Base-by-base conservation (phyloP, 208 protist genomes). In the Jaenimonas drosophilae region DNA sequence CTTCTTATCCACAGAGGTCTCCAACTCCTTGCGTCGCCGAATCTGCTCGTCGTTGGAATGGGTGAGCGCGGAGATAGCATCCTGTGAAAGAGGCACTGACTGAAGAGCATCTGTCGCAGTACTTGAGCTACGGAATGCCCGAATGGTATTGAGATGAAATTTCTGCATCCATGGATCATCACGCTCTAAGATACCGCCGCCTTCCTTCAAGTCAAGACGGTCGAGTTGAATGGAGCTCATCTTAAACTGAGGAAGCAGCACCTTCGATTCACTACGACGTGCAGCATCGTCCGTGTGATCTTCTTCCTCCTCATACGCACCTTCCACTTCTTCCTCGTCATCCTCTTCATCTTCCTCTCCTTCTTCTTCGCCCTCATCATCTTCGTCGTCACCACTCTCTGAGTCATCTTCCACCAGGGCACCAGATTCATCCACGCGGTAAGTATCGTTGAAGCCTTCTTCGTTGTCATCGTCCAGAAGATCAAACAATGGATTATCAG, bases 101-200 rank as follows among this genome's bases (percentile, higher is more conserved):
- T 63, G 45, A 36, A 90, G 55, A 12, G 66, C 31, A 34, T 34
- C 31, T 16, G 31, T 9, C 11, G 31, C 31, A n/a, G n/a, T n/a
- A n/a, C n/a, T 52, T 1, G 69, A 74, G 27, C 48, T 39, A 47
- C 85, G 75, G 17, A 80, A 50, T n/a, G 38, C 39, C 24, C 69
- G 71, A 49, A 77, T 57, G 4, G 39, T 27, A 50, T 90, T 70
- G 12, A 67, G 49, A 40, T 87, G 73, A 33, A 84, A 90, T 51
- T 87, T 86, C 16, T 37, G 49, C 29, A 80, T 56, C 74, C 70
- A 83, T 25, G 46, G 37, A 25, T 64, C 51, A 26, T 5, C 44
- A 7, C 26, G 4, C 17, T 19, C 11, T 14, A 70, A 56, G 47
- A 71, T 55, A 16, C 59, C 44, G 42, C 43, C 33, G 7, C 12